A percentile compares a stretch with the other conserved stretches of the same genome.
phyloP scores from a whole-genome alignment of 495 filamentous ascomycete genomes.

The Tetracladium setigerum region DNA sequence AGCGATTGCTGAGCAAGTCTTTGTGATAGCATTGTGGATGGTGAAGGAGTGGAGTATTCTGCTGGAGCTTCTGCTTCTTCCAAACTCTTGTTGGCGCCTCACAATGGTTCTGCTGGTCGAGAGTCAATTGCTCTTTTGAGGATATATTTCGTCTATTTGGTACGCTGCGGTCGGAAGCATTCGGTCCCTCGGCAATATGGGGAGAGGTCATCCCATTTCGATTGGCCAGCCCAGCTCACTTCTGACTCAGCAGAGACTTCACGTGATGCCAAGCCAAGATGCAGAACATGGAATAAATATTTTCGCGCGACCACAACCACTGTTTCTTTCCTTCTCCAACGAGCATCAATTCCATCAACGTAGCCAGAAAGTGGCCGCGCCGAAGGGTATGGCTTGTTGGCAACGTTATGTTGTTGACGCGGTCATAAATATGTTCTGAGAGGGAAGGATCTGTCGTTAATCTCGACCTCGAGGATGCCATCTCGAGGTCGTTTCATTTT shows the following conservation, averaged over 20 bases:
- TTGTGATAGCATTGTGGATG: slow-evolving; percentile 54
- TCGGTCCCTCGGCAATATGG: slow-evolving; percentile 11
- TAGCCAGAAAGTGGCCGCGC: slow-evolving; percentile 27
- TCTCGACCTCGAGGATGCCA: slow-evolving; percentile 41
- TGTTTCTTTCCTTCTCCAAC: slow-evolving; percentile 33
- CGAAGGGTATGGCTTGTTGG: slow-evolving; percentile 27
- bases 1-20: slow-evolving; percentile 58
- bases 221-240: not conserved
- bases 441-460: slow-evolving; percentile 51
- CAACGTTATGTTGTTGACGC: slow-evolving; percentile 34
- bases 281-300: slow-evolving; percentile 7
- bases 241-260: slow-evolving; percentile 14
- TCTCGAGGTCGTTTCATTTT: slow-evolving; percentile 50
- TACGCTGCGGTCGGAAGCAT: too few relatives aligned
- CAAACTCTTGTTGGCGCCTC: slow-evolving; percentile 26
- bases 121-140: too few relatives aligned
- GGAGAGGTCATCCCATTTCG: slow-evolving; percentile 19
- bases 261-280: not conserved
- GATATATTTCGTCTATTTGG: too few relatives aligned
- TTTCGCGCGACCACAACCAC: slow-evolving; percentile 17
- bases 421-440: slow-evolving; percentile 38
- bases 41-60: slow-evolving; percentile 4
- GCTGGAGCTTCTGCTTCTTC: slow-evolving; percentile 23
- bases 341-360: slow-evolving; percentile 41
- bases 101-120: not conserved